Base-by-base conservation (phyloP, 2,329 filamentous ascomycete genomes). In the Xylaria sp. region DNA sequence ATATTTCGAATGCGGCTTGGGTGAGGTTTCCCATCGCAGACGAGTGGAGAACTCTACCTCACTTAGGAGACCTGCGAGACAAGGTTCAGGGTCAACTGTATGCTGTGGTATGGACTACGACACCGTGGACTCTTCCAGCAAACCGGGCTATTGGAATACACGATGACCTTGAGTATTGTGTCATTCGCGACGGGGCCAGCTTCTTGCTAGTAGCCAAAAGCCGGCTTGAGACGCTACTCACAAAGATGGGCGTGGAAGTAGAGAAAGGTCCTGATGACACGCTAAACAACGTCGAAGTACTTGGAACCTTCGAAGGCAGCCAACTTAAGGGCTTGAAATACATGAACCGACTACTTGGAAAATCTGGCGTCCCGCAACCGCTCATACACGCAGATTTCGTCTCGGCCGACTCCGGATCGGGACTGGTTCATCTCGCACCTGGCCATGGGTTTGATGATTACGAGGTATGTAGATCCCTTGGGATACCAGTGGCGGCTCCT, bases 381-480 rank as follows among this genome's bases (percentile, higher is more conserved):
- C 78, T 99, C 22, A 83, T 97, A 42, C 84, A 90, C 59, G 94
- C 91, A 2, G 86, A 91, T 55, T 97, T 97, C 67, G 94, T 99
- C 11, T 91, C 92, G 2, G 85, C 89, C 1, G 86, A 89, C 21
- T 95, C 93, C n/a, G 94, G 94, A 46, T 92, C 93, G 20, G 94
- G 94, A 9, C 78, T 99, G n/a, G 94, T 99, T 26, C 94, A 99
- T 70, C 81, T 92, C 60, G 94, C 94, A 2, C 93, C 94, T 6
- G 94, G 94, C 2, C 94, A 99, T 68, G 94, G 94, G 41, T 94
- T 96, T 78, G 94, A 99, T 38, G 94, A 99, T 69, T 99, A 97
- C 68, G 86, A 93, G 56, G 85, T 88, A 4, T 96, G 92, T 70
- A 81, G 82, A 44, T 73, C 81, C 20, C 78, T 89, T 42, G 87